Percentiles rank a stretch among this genome's conserved stretches.
These are phyloP conservation scores for Stentor roeselii DNA, from an alignment of 73 alveolate species.

Conservation along the genomic window DNA sequence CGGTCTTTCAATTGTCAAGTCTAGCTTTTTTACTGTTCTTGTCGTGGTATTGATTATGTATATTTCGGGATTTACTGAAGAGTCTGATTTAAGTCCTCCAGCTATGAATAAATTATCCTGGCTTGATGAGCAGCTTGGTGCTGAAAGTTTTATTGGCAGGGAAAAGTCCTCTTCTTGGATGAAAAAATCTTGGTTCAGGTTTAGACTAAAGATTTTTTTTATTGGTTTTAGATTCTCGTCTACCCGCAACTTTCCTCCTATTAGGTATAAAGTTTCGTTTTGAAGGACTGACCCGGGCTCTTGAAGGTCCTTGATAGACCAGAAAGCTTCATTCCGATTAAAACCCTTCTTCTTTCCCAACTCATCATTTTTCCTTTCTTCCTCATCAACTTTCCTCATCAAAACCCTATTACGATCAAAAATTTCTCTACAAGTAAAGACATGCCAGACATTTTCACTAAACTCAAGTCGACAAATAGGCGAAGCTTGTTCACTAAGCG, in stretches of 20 bases:
- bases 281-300: background rate
- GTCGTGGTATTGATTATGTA: background rate
- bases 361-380: background rate
- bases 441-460: background rate
- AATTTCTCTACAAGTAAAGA: no score
- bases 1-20: background rate
- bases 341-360: background rate
- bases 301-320: background rate
- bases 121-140: background rate
- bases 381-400: background rate
- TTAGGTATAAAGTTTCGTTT: background rate
- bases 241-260: background rate
- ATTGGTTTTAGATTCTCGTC: background rate
- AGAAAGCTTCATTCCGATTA: no score
- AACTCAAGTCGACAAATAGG: background rate
- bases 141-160: background rate
- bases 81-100: background rate
- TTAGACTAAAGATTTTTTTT: no score
- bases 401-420: background rate
- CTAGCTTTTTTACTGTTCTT: background rate
- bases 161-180: background rate
- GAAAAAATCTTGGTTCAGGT: background rate
- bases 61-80: background rate
- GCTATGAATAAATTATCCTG: background rate
- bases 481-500: background rate